phyloP scores from a whole-genome alignment of 2,329 filamentous ascomycete species.

The Nannizzia gypsea region DNA sequence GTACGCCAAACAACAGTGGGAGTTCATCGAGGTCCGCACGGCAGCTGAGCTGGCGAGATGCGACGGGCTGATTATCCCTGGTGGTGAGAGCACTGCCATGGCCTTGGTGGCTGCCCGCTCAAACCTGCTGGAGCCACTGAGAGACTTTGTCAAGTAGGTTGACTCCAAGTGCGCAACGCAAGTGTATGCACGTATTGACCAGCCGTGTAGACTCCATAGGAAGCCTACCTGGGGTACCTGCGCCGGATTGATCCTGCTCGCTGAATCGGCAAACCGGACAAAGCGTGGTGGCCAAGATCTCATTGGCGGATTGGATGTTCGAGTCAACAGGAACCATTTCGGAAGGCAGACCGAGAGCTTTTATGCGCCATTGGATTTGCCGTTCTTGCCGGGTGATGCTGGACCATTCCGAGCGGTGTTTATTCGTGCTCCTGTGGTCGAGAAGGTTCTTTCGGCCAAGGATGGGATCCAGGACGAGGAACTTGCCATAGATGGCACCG shows the following conservation, averaged over 20 bases:
- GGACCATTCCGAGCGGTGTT: conserved; percentile 72
- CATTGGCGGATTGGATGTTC: conserved; percentile 80
- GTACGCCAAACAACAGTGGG: conserved; percentile 33
- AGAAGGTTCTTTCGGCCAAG: conserved; percentile 54
- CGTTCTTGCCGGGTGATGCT: conserved; percentile 46
- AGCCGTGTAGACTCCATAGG: conserved; percentile 47
- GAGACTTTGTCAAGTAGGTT: conserved; percentile 77
- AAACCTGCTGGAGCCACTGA: conserved; percentile 67
- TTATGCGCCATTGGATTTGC: conserved; percentile 59
- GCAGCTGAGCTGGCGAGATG: conserved; percentile 57
- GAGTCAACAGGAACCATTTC: conserved; percentile 90
- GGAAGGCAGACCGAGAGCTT: conserved; percentile 90
- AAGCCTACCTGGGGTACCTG: conserved; percentile 94
- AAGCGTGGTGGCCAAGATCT: conserved; percentile 88
- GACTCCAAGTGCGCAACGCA: background rate
- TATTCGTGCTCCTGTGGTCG: conserved; percentile 87
- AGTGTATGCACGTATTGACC: conserved; percentile 11
- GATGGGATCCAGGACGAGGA: conserved; percentile 43
- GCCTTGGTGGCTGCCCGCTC: conserved; percentile 75
- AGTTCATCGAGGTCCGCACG: conserved; percentile 70
- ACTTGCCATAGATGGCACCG: conserved; percentile 36
- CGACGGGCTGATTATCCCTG: conserved; percentile 77
- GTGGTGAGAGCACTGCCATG: conserved; percentile 90
- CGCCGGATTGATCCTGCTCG: conserved; percentile 82
- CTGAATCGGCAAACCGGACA: conserved; percentile 73